phyloP scores from a whole-genome alignment of 2,329 filamentous ascomycete genomes.

The Huntiella abstrusa region DNA sequence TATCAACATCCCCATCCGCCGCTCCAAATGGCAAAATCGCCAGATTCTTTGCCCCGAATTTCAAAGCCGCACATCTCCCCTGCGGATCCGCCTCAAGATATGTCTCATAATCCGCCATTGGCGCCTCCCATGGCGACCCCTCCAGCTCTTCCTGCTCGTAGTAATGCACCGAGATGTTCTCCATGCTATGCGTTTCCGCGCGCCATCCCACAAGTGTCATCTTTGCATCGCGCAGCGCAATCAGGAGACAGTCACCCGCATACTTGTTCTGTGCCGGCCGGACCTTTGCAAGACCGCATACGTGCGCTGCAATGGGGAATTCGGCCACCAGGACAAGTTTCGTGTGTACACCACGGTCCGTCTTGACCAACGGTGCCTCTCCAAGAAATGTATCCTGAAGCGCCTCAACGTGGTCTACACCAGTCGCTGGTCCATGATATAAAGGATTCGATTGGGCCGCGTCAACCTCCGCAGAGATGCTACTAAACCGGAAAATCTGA shows the following conservation, averaged over 20 bases:
- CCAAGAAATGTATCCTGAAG: constrained; percentile 47
- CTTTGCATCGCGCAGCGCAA: constrained; percentile 81
- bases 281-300: constrained; percentile 66
- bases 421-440: constrained; percentile 11
- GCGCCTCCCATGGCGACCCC: constrained; percentile 62
- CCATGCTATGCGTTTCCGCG: constrained; percentile 55
- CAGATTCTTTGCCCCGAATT: constrained; percentile 73
- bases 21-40: constrained; percentile 89
- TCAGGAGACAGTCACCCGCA: constrained; percentile 63
- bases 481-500: constrained; percentile 67
- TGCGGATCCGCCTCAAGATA: constrained; percentile 76
- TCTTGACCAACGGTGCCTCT: constrained; percentile 40
- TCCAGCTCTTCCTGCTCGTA: constrained; percentile 88
- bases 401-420: constrained; percentile 32
- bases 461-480: constrained; percentile 45
- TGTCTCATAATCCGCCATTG: constrained; percentile 57
- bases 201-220: constrained; percentile 91
- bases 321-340: constrained; percentile 76
- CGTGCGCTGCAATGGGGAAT: constrained; percentile 63
- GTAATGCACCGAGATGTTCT: constrained; percentile 89
- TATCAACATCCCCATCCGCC: constrained; percentile 68
- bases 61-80: constrained; percentile 83
- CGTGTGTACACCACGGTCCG: constrained; percentile 45
- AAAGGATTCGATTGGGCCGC: constrained; percentile 20
- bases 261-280: constrained; percentile 54